Evolutionary conservation across 148 eudicot species (phyloP), one percentile per base, ranked within the genome.

Genomic region (Vaccinium vitisidaea): DNA sequence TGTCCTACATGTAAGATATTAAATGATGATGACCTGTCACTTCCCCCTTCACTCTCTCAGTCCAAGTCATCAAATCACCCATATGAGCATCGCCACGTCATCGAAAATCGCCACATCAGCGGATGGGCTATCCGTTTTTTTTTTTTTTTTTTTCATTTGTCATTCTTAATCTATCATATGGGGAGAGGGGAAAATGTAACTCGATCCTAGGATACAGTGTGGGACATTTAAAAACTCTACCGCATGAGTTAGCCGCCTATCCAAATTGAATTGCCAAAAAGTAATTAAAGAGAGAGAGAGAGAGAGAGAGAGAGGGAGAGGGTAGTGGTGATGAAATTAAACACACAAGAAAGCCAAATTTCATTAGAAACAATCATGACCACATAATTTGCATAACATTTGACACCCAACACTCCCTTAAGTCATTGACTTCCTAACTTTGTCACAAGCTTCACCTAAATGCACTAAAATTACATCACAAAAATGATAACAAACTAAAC

Each of bases 11-110:
- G 67, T 16, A 55, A 55, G 23, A 21, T 13, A 53, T 36, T 6
- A 12, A 36, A 21, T 32, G 36, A 1, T 15, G 79, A 12, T 73
- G 73, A 85, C 86, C 43, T 85, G 86, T 85, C 80, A 15, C 46
- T 6, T n/a, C 83, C 73, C 80, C 49, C 36, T 85, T 55, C 81
- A 19, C 71, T 21, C 43, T 32, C 75, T 10, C 74, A 9, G 0
- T n/a, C 86, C 83, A 55, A 30, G 82, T 80, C 86, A 85, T 80
- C 79, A 83, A 32, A 53, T 3, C 16, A 18, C 13, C 43, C 15
- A 11, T 16, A 10, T 6, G 19, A 59, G 0, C 11, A 10, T 21
- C 36, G 36, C 36, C 36, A 32, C 83, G 36, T 32, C 36, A 32
- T 32, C 36, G 2, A 32, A 32, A 32, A 32, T 32, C 36, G 1